Percentiles rank a stretch among this genome's conserved stretches.
Conservation (phyloP, 306 rosid genomes). For the Cyclanthera cordifolia region DNA sequence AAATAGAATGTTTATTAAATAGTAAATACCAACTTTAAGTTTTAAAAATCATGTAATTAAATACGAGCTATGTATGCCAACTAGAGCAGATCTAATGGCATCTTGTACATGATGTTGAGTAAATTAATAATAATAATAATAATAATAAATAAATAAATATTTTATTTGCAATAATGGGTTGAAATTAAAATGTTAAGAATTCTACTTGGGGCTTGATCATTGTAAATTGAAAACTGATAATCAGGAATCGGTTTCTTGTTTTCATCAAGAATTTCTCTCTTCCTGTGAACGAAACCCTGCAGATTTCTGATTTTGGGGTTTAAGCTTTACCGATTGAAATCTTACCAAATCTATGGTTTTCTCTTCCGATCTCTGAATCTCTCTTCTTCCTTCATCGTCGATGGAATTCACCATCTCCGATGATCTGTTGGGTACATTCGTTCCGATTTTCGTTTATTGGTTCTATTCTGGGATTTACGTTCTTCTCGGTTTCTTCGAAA, state of each 20-base stretch:
- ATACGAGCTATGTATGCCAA: too few relatives aligned
- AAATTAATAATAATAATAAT: too few relatives aligned
- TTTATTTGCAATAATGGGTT: neutral
- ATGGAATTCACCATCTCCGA: slow-evolving; percentile 27
- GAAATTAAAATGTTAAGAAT: neutral
- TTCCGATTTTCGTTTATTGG: slow-evolving; percentile 86
- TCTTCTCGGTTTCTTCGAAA: slow-evolving; percentile 50
- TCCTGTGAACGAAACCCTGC: neutral
- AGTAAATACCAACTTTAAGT: too few relatives aligned
- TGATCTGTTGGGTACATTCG: slow-evolving; percentile 77
- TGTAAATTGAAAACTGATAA: neutral
- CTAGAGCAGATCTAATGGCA: too few relatives aligned
- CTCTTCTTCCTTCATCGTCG: neutral
- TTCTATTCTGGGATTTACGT: slow-evolving; percentile 64
- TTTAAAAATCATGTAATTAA: too few relatives aligned
- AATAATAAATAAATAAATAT: too few relatives aligned
- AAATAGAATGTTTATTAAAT: too few relatives aligned
- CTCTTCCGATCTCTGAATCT: neutral
- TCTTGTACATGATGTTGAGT: too few relatives aligned
- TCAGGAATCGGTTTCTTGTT: neutral
- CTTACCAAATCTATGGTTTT: neutral
- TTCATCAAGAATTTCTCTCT: neutral
- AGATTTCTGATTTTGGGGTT: slow-evolving; percentile 2
- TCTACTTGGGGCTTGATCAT: neutral
- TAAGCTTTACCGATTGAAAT: neutral